Evolutionary conservation across 805 yeast genomes (phyloP).

Genomic region (Suhomyces tanzawaensis): DNA sequence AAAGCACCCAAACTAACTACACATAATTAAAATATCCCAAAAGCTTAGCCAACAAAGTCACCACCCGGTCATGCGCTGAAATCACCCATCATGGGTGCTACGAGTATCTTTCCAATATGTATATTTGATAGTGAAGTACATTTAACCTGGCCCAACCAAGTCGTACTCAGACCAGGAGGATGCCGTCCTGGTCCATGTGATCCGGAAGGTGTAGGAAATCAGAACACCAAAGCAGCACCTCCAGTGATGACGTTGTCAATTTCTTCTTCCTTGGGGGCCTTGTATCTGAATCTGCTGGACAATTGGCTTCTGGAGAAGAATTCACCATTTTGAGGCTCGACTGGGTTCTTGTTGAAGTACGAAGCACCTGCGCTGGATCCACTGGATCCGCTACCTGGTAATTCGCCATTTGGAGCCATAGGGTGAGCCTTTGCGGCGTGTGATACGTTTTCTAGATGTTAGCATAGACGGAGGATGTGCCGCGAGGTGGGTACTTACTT

Average conservation of each 20-base stretch:
- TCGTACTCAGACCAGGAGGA: no score
- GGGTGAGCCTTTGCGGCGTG: constrained; percentile 35
- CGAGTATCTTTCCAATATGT: no score
- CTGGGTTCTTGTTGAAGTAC: constrained; percentile 30
- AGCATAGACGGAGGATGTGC: constrained; percentile 1
- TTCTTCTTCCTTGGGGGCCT: constrained; percentile 61
- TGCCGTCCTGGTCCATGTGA: no score
- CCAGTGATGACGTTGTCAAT: constrained; percentile 77
- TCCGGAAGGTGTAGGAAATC: neutral
- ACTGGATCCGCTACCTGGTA: constrained; percentile 25
- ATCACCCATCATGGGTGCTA: no score
- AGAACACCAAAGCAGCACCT: constrained; percentile 63
- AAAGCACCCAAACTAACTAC: no score
- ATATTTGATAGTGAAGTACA: no score
- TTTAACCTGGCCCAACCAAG: no score
- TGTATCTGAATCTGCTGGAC: constrained; percentile 72
- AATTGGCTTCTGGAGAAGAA: constrained; percentile 58
- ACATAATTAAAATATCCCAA: no score
- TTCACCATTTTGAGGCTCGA: constrained; percentile 42
- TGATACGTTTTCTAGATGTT: constrained; percentile 15
- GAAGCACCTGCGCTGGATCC: constrained; percentile 13
- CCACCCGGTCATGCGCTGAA: no score
- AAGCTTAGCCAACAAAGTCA: no score
- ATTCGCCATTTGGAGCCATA: constrained; percentile 42
- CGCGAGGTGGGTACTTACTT: constrained; percentile 43